These are phyloP conservation scores for Boletellus deceptivus DNA, from an alignment of 1,284 basidiomycete species.

Conservation along the genomic window DNA sequence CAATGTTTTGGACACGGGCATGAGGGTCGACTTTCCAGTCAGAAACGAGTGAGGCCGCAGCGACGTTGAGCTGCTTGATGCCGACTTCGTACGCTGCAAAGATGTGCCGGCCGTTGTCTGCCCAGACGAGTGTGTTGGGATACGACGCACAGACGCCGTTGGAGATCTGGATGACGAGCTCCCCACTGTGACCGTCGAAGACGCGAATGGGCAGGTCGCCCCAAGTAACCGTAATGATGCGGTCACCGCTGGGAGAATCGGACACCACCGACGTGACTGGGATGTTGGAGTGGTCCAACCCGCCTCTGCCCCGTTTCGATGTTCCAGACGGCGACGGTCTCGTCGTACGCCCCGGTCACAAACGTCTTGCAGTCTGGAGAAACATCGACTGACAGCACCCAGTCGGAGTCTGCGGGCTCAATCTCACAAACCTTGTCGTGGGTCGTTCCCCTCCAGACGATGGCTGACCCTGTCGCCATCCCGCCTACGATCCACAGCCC, in stretches of 20 bases:
- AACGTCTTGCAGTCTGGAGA: conserved; percentile 8
- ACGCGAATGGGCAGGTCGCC: conserved; percentile 1
- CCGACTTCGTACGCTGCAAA: conserved; percentile 2
- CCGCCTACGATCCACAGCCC: conserved; percentile 4
- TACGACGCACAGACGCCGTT: neutral
- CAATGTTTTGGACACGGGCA: neutral
- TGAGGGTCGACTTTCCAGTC: conserved; percentile 2
- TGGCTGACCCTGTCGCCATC: conserved; percentile 3
- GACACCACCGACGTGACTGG: conserved; percentile 1
- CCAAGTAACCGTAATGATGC: conserved; percentile 4
- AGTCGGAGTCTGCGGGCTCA: conserved; percentile 1
- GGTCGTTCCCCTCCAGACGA: conserved; percentile 1
- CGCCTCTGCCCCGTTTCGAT: neutral
- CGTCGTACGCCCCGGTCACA: conserved; percentile 6
- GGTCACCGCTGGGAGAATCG: conserved; percentile 4
- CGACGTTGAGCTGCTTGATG: conserved; percentile 1
- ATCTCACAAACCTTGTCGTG: conserved; percentile 3
- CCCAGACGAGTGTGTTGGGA: conserved; percentile 2
- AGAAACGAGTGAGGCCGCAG: neutral
- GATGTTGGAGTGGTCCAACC: conserved; percentile 2
- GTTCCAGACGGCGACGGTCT: conserved; percentile 3
- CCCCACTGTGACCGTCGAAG: conserved; percentile 1
- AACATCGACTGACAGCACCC: conserved; percentile 7
- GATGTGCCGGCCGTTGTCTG: conserved; percentile 3
- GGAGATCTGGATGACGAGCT: conserved; percentile 1